Evolutionary conservation across 2,329 filamentous ascomycete genomes (phyloP), one percentile per base, ranked within the genome.

Genomic region (Phialophora chinensis): DNA sequence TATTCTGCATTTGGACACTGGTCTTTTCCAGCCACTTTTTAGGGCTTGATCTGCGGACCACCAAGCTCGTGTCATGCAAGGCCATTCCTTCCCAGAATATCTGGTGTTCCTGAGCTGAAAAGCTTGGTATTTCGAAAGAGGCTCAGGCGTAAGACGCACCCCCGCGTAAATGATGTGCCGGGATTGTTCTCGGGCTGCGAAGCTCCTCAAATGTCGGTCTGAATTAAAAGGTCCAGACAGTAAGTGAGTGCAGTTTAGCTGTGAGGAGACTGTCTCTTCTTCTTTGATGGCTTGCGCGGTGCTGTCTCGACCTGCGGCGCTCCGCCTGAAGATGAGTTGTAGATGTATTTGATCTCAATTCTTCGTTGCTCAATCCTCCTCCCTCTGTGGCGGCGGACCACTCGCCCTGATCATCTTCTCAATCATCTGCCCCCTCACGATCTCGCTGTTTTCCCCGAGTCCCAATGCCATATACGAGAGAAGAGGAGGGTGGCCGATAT

Each of bases 381-480:
- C 71, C 66, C 60, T 66, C 81, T 88, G 86, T 50, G 88, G 88
- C 69, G 88, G 88, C 73, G 86, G 85, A 47, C 89, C 87, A 69
- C 88, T 88, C 11, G 88, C 88, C 70, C 87, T 80, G 31, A 89
- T 83, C 86, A 89, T 89, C 73, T 86, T 84, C 76, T 96, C 90
- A 73, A 98, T 90, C 82, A 97, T 85, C 78, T 88, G 85, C 14
- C 90, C 88, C 69, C 93, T 86, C 61, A 95, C 88, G 78, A 93
- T 92, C 78, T 93, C 90, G 65, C 90, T 85, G 5, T 91, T 86
- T 78, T 96, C 92, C 56, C 95, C 95, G 82, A 96, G 88, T 0
- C 93, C 94, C 58, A 98, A 88, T 20, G 91, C 86, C 84, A 97
- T 93, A 79, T 97, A 97, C 47, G 91, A 88, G 17, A 98, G 84